Evolutionary conservation across 2,329 filamentous ascomycete species (phyloP), one percentile per base, ranked within the genome.

Genomic region (Diaporthe vexans): DNA sequence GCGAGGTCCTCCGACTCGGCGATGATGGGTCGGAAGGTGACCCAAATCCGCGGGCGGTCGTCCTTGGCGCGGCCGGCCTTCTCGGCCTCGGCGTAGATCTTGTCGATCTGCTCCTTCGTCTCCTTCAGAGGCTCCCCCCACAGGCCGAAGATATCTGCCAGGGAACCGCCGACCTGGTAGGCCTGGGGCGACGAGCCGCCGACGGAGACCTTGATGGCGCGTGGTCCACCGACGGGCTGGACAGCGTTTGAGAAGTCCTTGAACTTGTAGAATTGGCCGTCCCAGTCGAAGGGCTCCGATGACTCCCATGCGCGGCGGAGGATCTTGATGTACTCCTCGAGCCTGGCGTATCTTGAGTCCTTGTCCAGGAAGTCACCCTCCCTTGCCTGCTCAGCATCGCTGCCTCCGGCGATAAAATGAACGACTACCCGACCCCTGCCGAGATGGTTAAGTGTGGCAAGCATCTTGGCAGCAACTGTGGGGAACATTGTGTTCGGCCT

Each of bases 91-190:
- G 86, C 88, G 76, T 91, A 91, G 78, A 92, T 88, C 26, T 86
- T 85, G 76, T 90, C 88, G 76, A 92, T 91, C 79, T 92, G 90
- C 78, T 91, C 84, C 81, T 89, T 89, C 0, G 90, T 91, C 79
- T 92, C 90, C 81, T 91, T 91, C 2, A 91, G 82, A 1, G 90
- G 90, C 78, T 92, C 90, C 15, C 90, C 90, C 90, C 90, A 92
- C 5, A 92, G 86, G 0, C 90, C 90, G 76, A 91, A 91, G 77
- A 92, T 92, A 76, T 92, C 90, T 37, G 86, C 90, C 2, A 91
- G 83, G 0, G 86, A 82, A 37, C 90, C 90, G 33, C 90, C 90
- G 52, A 91, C 84, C 29, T 89, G 87, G 80, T 91, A 91, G 0
- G 90, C 90, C 6, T 88, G 89, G 24, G 88, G 85, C 0, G 89